phyloP scores from a whole-genome alignment of 345 rosid species.

The Excoecaria cochinchinensis region DNA sequence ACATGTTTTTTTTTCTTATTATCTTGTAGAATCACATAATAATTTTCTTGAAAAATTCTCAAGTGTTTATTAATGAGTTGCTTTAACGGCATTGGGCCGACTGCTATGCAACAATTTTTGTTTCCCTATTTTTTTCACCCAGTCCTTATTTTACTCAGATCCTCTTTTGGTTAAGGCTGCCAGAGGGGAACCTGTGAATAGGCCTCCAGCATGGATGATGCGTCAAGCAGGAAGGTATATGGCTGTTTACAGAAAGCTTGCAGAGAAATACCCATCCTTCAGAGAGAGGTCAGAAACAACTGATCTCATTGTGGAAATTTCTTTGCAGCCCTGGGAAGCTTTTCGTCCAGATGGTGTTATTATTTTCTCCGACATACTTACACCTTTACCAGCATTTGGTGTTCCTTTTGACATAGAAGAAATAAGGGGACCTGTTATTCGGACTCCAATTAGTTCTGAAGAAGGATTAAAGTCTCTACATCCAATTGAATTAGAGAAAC shows the following conservation, averaged over 20 bases:
- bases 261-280: slow-evolving; percentile 90
- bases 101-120: too few species aligned
- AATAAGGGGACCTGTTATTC: slow-evolving; percentile 78
- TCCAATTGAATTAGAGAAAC: slow-evolving; percentile 71
- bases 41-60: neutral
- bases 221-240: slow-evolving; percentile 98
- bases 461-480: slow-evolving; percentile 67
- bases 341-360: slow-evolving; percentile 90
- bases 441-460: slow-evolving; percentile 67
- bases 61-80: neutral
- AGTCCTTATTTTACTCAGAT: slow-evolving; percentile 44
- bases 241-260: slow-evolving; percentile 94
- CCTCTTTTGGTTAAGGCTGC: slow-evolving; percentile 91
- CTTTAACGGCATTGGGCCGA: too few species aligned
- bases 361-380: slow-evolving; percentile 92
- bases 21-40: too few species aligned
- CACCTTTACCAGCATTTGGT: slow-evolving; percentile 89
- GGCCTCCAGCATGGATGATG: slow-evolving; percentile 99
- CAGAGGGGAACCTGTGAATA: slow-evolving; percentile 64
- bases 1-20: neutral
- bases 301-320: slow-evolving; percentile 87
- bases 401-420: slow-evolving; percentile 97
- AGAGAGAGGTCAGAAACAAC: slow-evolving; percentile 93
- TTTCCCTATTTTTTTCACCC: neutral
- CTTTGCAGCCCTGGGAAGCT: slow-evolving; percentile 96